phyloP scores from a whole-genome alignment of 768 basidiomycete genomes.

The Tylopilus sp. region DNA sequence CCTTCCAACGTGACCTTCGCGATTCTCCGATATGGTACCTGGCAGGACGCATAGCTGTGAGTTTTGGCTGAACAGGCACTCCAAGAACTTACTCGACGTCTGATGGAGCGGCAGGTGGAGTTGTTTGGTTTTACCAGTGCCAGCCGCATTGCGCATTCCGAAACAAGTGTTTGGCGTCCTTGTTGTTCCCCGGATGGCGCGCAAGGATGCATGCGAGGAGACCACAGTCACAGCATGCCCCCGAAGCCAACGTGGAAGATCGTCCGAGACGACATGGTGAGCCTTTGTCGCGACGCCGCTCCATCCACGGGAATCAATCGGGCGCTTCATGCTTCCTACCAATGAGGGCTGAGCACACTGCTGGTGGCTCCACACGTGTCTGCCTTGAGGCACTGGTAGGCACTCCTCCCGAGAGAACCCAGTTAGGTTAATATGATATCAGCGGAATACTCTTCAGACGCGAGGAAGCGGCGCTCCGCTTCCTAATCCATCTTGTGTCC shows the following conservation, averaged over 20 bases:
- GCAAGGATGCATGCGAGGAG: background rate
- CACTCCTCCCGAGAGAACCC: background rate
- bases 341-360: too few species aligned
- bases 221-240: background rate
- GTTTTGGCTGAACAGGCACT: background rate
- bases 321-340: background rate
- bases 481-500: slow-evolving; percentile 2
- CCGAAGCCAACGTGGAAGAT: too few species aligned
- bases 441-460: background rate
- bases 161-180: background rate
- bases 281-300: slow-evolving; percentile 2
- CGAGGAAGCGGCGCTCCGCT: slow-evolving; percentile 21
- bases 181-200: background rate
- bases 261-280: too few species aligned
- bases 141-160: slow-evolving; percentile 3
- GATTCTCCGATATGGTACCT: slow-evolving; percentile 1
- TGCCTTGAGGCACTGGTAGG: slow-evolving; percentile 14
- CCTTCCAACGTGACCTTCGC: background rate
- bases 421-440: slow-evolving; percentile 1
- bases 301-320: slow-evolving; percentile 12
- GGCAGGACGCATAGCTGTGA: background rate
- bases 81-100: background rate
- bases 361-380: slow-evolving; percentile 14
- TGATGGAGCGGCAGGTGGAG: background rate
- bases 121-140: slow-evolving; percentile 14